Evolutionary conservation across 1,284 basidiomycete genomes (phyloP), one percentile per base, ranked within the genome.

Genomic region (Pseudozyma sp.): DNA sequence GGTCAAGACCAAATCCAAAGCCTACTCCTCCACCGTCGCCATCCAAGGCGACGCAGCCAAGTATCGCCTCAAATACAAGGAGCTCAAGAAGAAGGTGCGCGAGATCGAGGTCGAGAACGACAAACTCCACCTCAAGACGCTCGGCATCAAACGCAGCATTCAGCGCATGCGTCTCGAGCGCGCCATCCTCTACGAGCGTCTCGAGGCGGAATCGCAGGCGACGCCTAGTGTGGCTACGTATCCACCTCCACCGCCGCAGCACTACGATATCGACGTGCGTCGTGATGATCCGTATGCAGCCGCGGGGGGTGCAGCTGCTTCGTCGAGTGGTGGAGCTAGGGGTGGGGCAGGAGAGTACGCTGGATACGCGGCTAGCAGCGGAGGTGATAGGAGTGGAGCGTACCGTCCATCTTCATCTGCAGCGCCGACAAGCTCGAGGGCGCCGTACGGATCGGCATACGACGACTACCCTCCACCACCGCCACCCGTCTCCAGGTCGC

Each of bases 101-200:
- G 92, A 94, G 85, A 92, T 95, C 69, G 93, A 95, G 85, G 85
- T 88, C 91, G 92, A 94, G 85, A 94, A 94, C 85, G 93, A 94
- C 87, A 92, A 90, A 85, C 88, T 94, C 60, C 89, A 92, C 78
- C 89, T 91, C 87, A 92, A 92, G 85, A 89, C 94, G 44, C 86
- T 93, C 19, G 88, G 91, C 78, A 90, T 92, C 48, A 94, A 92
- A 85, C 90, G 91, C 77, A 92, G 90, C 80, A 93, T 95, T 57
- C 92, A 94, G 83, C 88, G 93, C 45, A 90, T 94, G 88, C 91
- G 92, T 83, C 87, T 95, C 63, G 93, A 95, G 85, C 87, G 93
- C 86, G 92, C 93, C n/a, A 78, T 82, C 39, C 73, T 82, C 19
- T 81, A 81, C 64, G 80, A 82, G 24, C 62, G 74, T 6, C 57